Evolutionary conservation across 2,329 filamentous ascomycete species (phyloP), one percentile per base, ranked within the genome.

Genomic region (Pseudocercospora crystallina): DNA sequence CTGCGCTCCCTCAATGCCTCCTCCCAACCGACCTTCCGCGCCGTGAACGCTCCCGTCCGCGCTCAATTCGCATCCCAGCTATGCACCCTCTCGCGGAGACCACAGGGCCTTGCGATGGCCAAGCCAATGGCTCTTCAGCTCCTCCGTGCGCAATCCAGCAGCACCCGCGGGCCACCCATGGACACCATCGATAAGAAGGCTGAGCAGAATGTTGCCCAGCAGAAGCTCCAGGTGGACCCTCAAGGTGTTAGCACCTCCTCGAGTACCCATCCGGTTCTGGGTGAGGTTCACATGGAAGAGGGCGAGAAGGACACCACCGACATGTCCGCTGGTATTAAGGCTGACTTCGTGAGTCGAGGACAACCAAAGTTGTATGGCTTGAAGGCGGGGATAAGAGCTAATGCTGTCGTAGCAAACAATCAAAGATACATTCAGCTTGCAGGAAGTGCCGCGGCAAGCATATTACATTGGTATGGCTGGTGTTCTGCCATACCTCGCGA

Each of bases 401-500:
- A 59, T 43, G 8, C 57, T 45, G 65, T 69, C 11, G 29, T 43
- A 78, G 76, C 63, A 68, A 61, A 76, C 73, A 4, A 74, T 79
- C 61, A 68, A 66, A 47, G 74, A 77, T 5, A 78, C 76, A 4
- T 79, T 79, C 66, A 71, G 67, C 49, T 62, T 79, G 30, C 58
- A 64, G 14, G 66, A 69, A 10, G 76, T 79, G 8, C 76, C 76
- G 12, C 67, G 64, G 15, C 69, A 77, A 56, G 76, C 76, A n/a
- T 75, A 74, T 61, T 71, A 70, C 56, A 71, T 79, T 53, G 76
- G 76, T 41, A 66, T 78, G 53, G 76, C 76, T n/a, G 76, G 76
- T 57, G 74, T 77, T 2, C 58, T 79, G 12, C 76, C 76, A 3
- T 96, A 96, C 71, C 76, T 95, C 8, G 87, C 80, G 36, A 96